Evolutionary conservation across 306 rosid species (phyloP).

Genomic region (Trichosanthes truncata): DNA sequence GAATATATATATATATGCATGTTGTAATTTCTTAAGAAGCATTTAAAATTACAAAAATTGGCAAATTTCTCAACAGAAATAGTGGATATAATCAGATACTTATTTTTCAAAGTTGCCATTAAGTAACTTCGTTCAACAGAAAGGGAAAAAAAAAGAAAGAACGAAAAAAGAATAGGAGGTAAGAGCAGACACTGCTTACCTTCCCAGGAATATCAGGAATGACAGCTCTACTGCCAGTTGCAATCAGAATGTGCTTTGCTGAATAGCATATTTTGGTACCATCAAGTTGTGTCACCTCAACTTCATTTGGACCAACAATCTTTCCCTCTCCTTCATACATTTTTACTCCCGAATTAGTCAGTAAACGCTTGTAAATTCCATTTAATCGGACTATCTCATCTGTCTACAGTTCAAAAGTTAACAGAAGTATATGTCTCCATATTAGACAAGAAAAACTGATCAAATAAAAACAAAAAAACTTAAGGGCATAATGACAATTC

Average conservation of each 20-base stretch:
- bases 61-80: background rate
- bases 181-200: slow-evolving; percentile 36
- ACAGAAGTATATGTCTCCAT: background rate
- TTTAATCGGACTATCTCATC: slow-evolving; percentile 80
- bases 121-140: background rate
- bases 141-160: background rate
- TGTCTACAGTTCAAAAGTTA: slow-evolving; percentile 44
- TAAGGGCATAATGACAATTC: background rate
- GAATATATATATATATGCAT: background rate
- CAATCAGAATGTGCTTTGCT: slow-evolving; percentile 84
- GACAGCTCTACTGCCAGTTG: slow-evolving; percentile 89
- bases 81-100: background rate
- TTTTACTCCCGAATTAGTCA: slow-evolving; percentile 81
- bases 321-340: slow-evolving; percentile 87
- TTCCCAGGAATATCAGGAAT: slow-evolving; percentile 74
- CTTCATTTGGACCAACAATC: slow-evolving; percentile 81
- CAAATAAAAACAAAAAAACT: background rate
- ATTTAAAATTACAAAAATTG: background rate
- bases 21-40: background rate
- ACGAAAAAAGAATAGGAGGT: background rate
- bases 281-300: slow-evolving; percentile 93
- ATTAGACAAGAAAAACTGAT: background rate
- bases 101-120: background rate
- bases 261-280: slow-evolving; percentile 86
- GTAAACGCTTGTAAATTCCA: slow-evolving; percentile 85